Conservation (phyloP, 1,284 basidiomycete genomes). For the Microbotryum silenes-acaulis region DNA sequence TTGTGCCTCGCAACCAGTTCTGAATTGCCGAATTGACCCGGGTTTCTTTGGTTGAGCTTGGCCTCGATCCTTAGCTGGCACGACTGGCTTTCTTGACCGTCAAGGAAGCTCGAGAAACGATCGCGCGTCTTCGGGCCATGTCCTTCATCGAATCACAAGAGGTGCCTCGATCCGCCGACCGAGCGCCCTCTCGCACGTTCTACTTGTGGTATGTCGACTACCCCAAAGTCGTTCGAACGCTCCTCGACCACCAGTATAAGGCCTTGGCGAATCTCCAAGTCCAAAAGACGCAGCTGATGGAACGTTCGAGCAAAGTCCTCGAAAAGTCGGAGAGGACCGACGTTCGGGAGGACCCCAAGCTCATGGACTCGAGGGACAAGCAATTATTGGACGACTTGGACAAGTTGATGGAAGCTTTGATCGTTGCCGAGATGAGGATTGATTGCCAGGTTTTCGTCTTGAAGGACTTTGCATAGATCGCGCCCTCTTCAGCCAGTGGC, state of each 20-base stretch:
- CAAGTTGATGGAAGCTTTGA: constrained; percentile 58
- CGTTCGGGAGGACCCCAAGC: constrained; percentile 56
- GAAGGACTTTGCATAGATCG: constrained; percentile 16
- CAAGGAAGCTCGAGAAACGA: constrained; percentile 73
- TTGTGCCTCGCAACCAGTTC: not conserved
- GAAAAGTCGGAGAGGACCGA: constrained; percentile 72
- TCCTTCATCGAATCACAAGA: constrained; percentile 81
- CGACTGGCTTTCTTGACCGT: constrained; percentile 86
- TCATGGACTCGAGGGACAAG: constrained; percentile 63
- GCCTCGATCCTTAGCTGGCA: constrained; percentile 57
- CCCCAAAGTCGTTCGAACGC: constrained; percentile 64
- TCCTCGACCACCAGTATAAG: constrained; percentile 73
- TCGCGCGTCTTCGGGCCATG: constrained; percentile 69
- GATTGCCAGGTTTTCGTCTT: constrained; percentile 31
- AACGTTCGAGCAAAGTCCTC: constrained; percentile 54
- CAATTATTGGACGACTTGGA: constrained; percentile 50
- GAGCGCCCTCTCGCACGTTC: constrained; percentile 73
- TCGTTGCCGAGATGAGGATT: constrained; percentile 63
- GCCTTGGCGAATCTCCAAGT: constrained; percentile 72
- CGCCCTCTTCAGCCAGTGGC: not conserved
- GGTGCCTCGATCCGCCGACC: constrained; percentile 76
- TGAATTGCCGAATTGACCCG: not conserved
- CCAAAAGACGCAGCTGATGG: constrained; percentile 63
- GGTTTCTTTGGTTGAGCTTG: not conserved
- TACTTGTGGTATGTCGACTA: constrained; percentile 86